Percentiles rank a stretch among this genome's conserved stretches.
phyloP scores from a whole-genome alignment of 768 basidiomycete species.

The Auriscalpium vulgare region DNA sequence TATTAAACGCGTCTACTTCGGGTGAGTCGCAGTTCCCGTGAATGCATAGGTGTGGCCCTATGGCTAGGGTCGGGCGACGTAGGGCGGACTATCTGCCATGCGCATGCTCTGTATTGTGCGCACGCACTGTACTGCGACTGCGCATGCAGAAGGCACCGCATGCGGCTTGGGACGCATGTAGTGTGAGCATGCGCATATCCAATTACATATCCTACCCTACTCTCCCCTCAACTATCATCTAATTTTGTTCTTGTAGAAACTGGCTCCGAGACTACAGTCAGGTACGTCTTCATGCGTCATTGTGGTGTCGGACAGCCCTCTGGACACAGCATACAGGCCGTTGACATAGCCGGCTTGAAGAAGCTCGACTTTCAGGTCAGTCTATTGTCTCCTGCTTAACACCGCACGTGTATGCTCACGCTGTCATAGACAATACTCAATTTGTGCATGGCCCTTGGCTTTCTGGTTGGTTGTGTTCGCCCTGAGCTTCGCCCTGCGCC shows the following conservation, averaged over 20 bases:
- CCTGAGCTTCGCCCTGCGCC: not conserved
- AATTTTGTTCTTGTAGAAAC: constrained; percentile 37
- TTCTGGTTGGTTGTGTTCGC: constrained; percentile 47
- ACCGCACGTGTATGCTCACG: not conserved
- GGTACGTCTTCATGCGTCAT: constrained; percentile 23
- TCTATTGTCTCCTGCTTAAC: not conserved
- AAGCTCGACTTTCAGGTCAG: constrained; percentile 60
- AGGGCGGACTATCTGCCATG: too few relatives aligned
- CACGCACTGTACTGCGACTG: too few relatives aligned
- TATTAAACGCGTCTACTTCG: constrained; percentile 78
- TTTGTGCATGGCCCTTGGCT: constrained; percentile 84
- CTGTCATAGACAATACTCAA: constrained; percentile 70
- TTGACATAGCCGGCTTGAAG: constrained; percentile 75
- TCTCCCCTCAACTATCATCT: not conserved
- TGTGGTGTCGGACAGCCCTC: not conserved
- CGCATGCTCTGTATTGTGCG: too few relatives aligned
- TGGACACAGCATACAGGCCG: constrained; percentile 38
- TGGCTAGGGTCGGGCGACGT: too few relatives aligned
- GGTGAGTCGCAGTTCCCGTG: constrained; percentile 32
- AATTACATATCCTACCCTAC: too few relatives aligned
- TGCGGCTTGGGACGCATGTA: too few relatives aligned
- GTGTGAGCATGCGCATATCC: too few relatives aligned
- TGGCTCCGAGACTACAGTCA: constrained; percentile 89
- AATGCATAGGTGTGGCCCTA: too few relatives aligned
- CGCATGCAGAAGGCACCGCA: too few relatives aligned